These are phyloP conservation scores for Colletotrichum sp. DNA, from an alignment of 2,329 filamentous ascomycete species.

Conservation along the genomic window DNA sequence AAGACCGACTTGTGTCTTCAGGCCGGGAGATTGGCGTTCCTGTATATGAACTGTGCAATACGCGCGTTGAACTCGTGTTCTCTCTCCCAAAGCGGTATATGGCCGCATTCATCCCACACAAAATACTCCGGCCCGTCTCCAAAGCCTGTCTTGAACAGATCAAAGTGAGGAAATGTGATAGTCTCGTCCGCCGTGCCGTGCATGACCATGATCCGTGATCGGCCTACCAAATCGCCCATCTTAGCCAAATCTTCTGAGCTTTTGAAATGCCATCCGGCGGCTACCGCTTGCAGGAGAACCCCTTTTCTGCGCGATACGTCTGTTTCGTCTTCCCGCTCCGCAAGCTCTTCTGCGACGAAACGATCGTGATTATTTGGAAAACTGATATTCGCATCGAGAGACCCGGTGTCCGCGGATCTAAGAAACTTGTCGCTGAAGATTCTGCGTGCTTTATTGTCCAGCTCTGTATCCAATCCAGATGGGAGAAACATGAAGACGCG, in stretches of 20 bases:
- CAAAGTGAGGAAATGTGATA: slow-evolving; percentile 1
- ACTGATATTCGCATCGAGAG: neutral
- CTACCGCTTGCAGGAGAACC: neutral
- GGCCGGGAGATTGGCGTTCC: neutral
- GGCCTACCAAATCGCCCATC: neutral
- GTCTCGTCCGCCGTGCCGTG: slow-evolving; percentile 1
- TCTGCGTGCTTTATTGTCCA: slow-evolving; percentile 1
- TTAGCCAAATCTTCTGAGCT: neutral
- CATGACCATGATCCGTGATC: slow-evolving; percentile 1
- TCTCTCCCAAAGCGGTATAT: neutral
- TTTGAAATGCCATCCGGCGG: slow-evolving; percentile 6
- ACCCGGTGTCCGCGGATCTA: neutral
- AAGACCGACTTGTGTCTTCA: neutral
- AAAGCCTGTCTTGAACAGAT: neutral
- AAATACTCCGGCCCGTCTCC: slow-evolving; percentile 1
- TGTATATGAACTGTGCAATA: neutral
- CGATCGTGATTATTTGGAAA: slow-evolving; percentile 7
- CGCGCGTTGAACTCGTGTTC: neutral
- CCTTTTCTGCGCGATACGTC: slow-evolving; percentile 1
- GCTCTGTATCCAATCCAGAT: neutral
- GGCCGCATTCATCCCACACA: neutral
- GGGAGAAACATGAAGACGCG: slow-evolving; percentile 1
- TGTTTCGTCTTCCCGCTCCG: neutral
- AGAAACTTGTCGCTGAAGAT: neutral
- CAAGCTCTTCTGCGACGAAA: neutral